These are phyloP conservation scores for Penicillium brevicompactum DNA, from an alignment of 2,329 filamentous ascomycete genomes.

Conservation along the genomic window DNA sequence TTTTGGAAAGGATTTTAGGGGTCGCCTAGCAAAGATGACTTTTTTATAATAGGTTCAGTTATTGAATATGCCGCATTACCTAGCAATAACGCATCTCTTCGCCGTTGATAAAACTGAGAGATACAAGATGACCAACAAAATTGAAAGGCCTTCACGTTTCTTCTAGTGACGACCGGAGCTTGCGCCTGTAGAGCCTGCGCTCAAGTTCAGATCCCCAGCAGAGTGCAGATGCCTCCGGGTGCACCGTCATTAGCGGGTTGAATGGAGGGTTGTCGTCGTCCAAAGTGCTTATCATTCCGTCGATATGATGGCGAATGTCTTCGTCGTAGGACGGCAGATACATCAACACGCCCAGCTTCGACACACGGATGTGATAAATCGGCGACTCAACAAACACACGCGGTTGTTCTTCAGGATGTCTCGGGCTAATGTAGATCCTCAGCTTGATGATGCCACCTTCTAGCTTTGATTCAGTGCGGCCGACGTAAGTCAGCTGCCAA, in stretches of 20 bases:
- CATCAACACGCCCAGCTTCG: constrained; percentile 77
- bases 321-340: constrained; percentile 74
- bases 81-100: no score
- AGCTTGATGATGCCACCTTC: constrained; percentile 89
- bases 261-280: constrained; percentile 87
- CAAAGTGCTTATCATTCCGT: constrained; percentile 77
- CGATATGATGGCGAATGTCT: constrained; percentile 79
- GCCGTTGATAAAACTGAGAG: no score
- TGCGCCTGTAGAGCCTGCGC: constrained; percentile 81
- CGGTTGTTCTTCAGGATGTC: constrained; percentile 86
- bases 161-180: constrained; percentile 56
- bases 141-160: background rate
- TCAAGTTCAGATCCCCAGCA: constrained; percentile 82
- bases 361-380: constrained; percentile 86
- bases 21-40: no score
- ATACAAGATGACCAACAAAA: background rate
- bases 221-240: constrained; percentile 80
- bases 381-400: constrained; percentile 77
- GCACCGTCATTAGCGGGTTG: constrained; percentile 84
- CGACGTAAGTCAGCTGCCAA: constrained; percentile 88
- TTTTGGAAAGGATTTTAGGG: no score
- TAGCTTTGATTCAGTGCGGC: constrained; percentile 86
- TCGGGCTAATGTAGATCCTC: constrained; percentile 75
- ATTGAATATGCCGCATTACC: no score
- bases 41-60: no score